Conservation (phyloP, 805 yeast genomes). For the Tanozyma kutaoensis region DNA sequence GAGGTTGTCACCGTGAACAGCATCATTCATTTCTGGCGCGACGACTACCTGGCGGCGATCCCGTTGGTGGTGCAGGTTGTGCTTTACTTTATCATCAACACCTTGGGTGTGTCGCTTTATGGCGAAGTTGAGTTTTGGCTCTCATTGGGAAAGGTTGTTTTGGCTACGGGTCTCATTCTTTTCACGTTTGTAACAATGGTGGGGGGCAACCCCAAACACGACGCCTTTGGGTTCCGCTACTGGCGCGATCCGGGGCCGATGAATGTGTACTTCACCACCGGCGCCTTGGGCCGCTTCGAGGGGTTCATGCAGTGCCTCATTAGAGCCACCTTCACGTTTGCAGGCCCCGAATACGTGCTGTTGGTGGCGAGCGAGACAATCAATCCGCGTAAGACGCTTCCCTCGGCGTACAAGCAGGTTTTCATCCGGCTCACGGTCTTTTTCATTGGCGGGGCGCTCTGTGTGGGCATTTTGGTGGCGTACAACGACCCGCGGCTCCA, state of each 20-base stretch:
- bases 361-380: slow-evolving; percentile 78
- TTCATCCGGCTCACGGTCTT: slow-evolving; percentile 54
- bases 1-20: slow-evolving; percentile 75
- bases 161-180: slow-evolving; percentile 5
- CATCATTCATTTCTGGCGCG: slow-evolving; percentile 71
- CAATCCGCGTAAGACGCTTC: slow-evolving; percentile 58
- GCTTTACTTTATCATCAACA: slow-evolving; percentile 39
- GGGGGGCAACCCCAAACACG: slow-evolving; percentile 9
- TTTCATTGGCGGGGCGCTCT: slow-evolving; percentile 61
- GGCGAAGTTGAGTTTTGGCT: slow-evolving; percentile 45
- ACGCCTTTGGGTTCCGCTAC: slow-evolving; percentile 9
- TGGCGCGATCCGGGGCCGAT: slow-evolving; percentile 9
- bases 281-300: slow-evolving; percentile 50
- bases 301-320: slow-evolving; percentile 61
- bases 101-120: slow-evolving; percentile 33
- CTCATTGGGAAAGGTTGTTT: slow-evolving; percentile 22
- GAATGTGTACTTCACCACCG: slow-evolving; percentile 17
- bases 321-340: slow-evolving; percentile 67
- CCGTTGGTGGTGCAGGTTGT: slow-evolving; percentile 54
- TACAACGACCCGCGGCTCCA: slow-evolving; percentile 47
- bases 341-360: slow-evolving; percentile 79
- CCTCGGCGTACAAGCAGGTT: slow-evolving; percentile 69
- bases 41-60: slow-evolving; percentile 60
- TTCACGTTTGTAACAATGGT: slow-evolving; percentile 9
- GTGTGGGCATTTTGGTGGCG: slow-evolving; percentile 68